Percentiles rank a stretch among this genome's conserved stretches.
phyloP scores from a whole-genome alignment of 805 yeast genomes.

The Suhomyces xylopsoci region DNA sequence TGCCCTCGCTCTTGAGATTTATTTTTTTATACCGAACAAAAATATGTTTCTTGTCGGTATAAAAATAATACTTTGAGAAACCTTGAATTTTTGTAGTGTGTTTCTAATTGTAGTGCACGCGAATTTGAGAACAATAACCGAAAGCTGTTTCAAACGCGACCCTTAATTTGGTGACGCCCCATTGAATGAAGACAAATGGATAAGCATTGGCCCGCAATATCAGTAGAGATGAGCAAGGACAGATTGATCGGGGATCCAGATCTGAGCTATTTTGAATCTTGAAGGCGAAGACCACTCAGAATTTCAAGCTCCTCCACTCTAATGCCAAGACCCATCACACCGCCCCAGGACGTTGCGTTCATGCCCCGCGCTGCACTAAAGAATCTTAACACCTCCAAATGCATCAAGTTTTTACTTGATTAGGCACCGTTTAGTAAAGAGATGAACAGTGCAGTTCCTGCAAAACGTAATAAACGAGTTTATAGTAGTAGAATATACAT shows the following conservation, averaged over 20 bases:
- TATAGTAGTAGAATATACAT: background rate
- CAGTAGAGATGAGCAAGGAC: background rate
- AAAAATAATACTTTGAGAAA: background rate
- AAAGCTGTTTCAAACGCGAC: background rate
- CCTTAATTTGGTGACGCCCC: background rate
- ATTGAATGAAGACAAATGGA: background rate
- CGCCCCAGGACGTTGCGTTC: background rate
- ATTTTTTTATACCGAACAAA: background rate
- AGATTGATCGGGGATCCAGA: background rate
- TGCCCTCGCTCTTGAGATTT: background rate
- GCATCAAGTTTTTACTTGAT: background rate
- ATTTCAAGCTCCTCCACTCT: background rate
- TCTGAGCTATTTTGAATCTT: background rate
- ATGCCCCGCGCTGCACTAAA: background rate
- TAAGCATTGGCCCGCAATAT: background rate
- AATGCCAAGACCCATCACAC: background rate
- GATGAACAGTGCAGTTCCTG: background rate
- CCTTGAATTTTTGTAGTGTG: background rate
- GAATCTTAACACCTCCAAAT: background rate
- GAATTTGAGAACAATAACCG: background rate
- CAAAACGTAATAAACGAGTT: background rate
- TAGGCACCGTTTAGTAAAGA: background rate
- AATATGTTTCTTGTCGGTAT: background rate
- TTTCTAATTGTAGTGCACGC: background rate
- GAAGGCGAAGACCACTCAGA: background rate